phyloP scores from a whole-genome alignment of 78 protist species.

The Anaeramoeba flamelloides region DNA sequence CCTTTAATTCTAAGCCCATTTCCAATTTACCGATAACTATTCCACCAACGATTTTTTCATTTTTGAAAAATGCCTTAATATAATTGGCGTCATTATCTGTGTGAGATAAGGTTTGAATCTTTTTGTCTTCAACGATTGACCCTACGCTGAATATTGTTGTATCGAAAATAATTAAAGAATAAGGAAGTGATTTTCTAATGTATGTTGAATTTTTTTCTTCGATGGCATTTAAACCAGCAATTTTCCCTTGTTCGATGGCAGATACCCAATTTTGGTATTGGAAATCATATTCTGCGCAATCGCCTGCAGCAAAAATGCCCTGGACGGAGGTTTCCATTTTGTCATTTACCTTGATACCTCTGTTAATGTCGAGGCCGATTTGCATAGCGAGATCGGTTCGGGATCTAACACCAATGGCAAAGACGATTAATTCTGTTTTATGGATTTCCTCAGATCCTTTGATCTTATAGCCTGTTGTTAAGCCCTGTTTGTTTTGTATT shows the following conservation, averaged over 20 bases:
- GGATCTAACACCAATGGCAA: not conserved
- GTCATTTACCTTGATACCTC: not conserved
- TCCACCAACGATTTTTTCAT: too few species aligned
- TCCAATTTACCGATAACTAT: too few species aligned
- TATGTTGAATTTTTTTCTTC: not conserved
- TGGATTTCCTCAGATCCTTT: not conserved
- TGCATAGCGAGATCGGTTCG: not conserved
- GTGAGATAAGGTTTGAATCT: too few species aligned
- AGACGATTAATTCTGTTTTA: not conserved
- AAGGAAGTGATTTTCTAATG: not conserved
- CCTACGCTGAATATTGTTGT: not conserved
- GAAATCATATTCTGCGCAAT: not conserved
- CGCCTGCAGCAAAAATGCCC: not conserved
- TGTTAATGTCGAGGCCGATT: not conserved
- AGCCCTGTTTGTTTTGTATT: not conserved
- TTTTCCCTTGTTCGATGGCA: not conserved
- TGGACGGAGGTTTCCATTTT: conserved; percentile 1
- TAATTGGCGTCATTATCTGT: too few species aligned
- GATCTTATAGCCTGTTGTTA: not conserved
- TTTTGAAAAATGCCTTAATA: too few species aligned
- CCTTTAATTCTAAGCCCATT: too few species aligned
- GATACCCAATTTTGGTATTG: not conserved
- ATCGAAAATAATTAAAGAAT: not conserved
- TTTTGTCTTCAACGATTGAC: too few species aligned
- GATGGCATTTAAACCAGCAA: not conserved